Conservation (phyloP, 2,329 filamentous ascomycete species). For the Akanthomyces dipterigenus region DNA sequence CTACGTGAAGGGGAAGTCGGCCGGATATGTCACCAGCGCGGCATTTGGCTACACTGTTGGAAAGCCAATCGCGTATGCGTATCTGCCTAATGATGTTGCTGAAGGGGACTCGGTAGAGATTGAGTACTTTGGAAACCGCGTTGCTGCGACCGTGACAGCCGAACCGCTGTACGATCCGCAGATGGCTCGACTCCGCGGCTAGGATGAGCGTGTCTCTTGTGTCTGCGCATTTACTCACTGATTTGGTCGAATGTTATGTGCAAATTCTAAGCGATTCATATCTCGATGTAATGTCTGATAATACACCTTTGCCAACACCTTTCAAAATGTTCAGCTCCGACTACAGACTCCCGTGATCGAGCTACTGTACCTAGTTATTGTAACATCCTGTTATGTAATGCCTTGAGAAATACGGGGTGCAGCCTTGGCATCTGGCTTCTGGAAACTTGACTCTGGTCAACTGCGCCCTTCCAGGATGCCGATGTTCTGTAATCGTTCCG, state of each 20-base stretch:
- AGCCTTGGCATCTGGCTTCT: too few species aligned
- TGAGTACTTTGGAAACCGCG: slow-evolving; percentile 52
- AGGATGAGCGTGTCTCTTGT: not conserved
- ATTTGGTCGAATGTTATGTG: not conserved
- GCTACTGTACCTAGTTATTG: too few species aligned
- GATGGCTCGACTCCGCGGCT: slow-evolving; percentile 13
- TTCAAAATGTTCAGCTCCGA: too few species aligned
- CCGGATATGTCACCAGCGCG: slow-evolving; percentile 54
- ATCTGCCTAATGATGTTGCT: slow-evolving; percentile 39
- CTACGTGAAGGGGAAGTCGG: slow-evolving; percentile 36
- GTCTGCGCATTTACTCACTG: not conserved
- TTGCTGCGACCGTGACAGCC: slow-evolving; percentile 44
- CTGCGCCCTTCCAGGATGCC: too few species aligned
- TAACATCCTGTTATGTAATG: too few species aligned
- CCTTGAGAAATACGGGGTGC: too few species aligned
- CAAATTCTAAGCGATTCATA: too few species aligned
- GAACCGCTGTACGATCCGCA: slow-evolving; percentile 37
- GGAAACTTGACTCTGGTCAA: too few species aligned
- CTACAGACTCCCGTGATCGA: too few species aligned
- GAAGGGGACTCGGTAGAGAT: slow-evolving; percentile 49
- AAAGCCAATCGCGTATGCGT: slow-evolving; percentile 54
- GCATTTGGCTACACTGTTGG: slow-evolving; percentile 54
- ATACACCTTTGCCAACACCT: too few species aligned
- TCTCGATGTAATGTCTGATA: too few species aligned
- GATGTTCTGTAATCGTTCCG: not conserved